phyloP scores from a whole-genome alignment of 106 monocot genomes.

The Agapanthus africanus region DNA sequence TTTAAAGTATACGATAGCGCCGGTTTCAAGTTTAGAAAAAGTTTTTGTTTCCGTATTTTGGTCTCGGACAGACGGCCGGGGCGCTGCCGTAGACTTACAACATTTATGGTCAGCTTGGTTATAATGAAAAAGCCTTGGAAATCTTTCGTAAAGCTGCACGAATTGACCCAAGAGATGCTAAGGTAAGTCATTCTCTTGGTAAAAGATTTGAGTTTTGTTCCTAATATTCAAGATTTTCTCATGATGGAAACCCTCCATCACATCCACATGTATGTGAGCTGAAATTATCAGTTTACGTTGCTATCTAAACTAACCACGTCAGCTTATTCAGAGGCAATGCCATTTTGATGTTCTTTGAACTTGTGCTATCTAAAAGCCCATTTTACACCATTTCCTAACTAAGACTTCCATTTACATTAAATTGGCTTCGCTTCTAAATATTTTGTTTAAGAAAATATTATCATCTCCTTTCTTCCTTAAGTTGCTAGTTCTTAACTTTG shows the following conservation, averaged over 20 bases:
- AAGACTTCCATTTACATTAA: background rate
- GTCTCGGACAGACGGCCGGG: too few species aligned
- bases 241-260: background rate
- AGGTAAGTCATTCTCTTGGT: constrained; percentile 32
- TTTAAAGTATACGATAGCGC: too few species aligned
- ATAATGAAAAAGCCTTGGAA: constrained; percentile 84
- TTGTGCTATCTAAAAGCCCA: background rate
- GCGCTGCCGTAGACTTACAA: too few species aligned
- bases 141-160: constrained; percentile 73
- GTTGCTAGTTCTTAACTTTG: background rate
- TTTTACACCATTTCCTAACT: background rate
- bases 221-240: background rate
- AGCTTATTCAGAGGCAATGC: background rate
- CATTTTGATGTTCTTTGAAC: background rate
- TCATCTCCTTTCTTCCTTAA: background rate
- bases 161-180: constrained; percentile 85
- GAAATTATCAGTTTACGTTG: background rate
- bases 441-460: background rate
- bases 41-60: too few species aligned
- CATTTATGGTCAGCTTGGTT: constrained; percentile 78
- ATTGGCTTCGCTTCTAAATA: background rate
- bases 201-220: background rate
- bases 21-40: too few species aligned
- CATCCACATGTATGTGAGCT: background rate
- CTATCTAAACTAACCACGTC: background rate